A percentile compares a stretch with the other conserved stretches of the same genome.
These are phyloP conservation scores for Porogramme epimiltina DNA, from an alignment of 1,284 basidiomycete species.

Conservation along the genomic window DNA sequence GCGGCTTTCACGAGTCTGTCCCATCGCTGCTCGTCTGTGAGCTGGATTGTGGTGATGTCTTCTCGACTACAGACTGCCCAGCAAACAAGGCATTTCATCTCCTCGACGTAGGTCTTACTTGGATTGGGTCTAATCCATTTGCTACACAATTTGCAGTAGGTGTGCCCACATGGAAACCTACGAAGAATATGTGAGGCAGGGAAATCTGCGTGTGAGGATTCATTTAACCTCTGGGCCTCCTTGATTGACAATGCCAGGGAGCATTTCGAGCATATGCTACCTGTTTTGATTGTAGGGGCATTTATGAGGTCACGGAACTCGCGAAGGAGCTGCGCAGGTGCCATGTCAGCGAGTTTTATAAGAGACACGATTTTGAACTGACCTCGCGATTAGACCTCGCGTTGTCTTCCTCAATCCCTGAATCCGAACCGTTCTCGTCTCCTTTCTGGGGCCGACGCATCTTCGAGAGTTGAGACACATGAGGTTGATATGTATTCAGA, in stretches of 20 bases:
- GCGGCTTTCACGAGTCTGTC: not conserved
- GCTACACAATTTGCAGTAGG: not conserved
- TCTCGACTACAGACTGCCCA: not conserved
- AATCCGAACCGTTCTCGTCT: too few relatives aligned
- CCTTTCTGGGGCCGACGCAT: too few relatives aligned
- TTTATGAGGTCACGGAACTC: too few relatives aligned
- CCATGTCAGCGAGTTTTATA: too few relatives aligned
- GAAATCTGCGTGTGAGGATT: not conserved
- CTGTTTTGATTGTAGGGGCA: too few relatives aligned
- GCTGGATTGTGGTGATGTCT: not conserved
- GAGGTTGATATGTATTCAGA: too few relatives aligned
- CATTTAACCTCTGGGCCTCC: not conserved
- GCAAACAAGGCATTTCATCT: not conserved
- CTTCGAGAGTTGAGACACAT: too few relatives aligned
- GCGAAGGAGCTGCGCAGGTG: too few relatives aligned
- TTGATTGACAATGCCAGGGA: not conserved
- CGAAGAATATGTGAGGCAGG: not conserved
- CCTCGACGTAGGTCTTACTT: not conserved
- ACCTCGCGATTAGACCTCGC: too few relatives aligned
- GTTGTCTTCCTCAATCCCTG: too few relatives aligned
- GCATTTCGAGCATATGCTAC: too few relatives aligned
- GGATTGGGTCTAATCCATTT: not conserved
- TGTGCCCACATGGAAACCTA: not conserved
- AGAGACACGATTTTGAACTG: too few relatives aligned
- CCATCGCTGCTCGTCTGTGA: not conserved